Evolutionary conservation across 441 rosid genomes (phyloP), one percentile per base, ranked within the genome.

Genomic region (Dalechampia spathulata): DNA sequence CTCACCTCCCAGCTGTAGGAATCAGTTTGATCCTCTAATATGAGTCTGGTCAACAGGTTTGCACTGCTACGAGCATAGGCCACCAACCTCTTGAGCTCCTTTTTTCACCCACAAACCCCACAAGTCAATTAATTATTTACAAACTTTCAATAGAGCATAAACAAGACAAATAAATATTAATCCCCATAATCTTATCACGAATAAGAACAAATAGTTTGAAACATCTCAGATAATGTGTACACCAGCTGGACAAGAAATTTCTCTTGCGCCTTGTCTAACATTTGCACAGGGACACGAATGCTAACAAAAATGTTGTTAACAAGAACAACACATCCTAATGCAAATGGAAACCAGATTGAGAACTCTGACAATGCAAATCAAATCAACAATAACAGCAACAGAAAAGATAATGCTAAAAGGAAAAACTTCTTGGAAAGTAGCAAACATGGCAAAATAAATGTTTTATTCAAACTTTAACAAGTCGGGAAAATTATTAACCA

Each of bases 1-100:
- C 81, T 71, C 59, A 92, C 99, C 92, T 92, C 99, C 99, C 99
- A 92, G 69, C 72, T 65, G 63, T 61, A 76, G 55, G 79, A 58
- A 63, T 78, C 80, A 38, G 60, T 80, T 61, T 82, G 80, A 68
- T 86, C 76, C 62, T 77, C 78, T 50, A 75, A 46, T 49, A 86
- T 52, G 55, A 92, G 78, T 63, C 77, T 86, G 21, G 78, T 78
- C 78, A 89, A 71, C 61, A 92, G 64, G 77, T 76, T 78, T 28
- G 90, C 86, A 37, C 94, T 84, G 80, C 99, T 92, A 64, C 94
- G 72, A 59, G 97, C 94, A 79, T 86, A 89, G 65, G 99, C 96
- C 51, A 57, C 85, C 79, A 89, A 66, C 72, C 97, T 84, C 63
- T 74, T 83, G 10, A 81, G 90, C 63, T 89, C 99, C 98, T 92